These are phyloP conservation scores for Murraya paniculata DNA, from an alignment of 345 rosid genomes.

Conservation along the genomic window DNA sequence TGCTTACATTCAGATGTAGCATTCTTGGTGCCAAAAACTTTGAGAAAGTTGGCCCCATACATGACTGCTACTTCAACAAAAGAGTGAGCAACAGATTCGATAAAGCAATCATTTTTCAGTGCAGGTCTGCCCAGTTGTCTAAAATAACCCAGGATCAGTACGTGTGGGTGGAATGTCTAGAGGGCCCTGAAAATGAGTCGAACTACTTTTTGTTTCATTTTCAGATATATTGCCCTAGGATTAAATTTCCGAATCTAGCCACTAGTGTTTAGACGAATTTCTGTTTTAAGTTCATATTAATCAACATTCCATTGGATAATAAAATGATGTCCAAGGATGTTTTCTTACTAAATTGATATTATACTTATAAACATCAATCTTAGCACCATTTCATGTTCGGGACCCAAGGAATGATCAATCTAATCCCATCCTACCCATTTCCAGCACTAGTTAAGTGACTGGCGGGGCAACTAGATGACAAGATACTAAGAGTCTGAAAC, in stretches of 20 bases:
- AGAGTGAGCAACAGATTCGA: not conserved
- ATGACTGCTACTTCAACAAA: slow-evolving; percentile 3
- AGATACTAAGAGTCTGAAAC: not conserved
- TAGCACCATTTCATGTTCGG: not conserved
- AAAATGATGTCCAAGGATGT: not conserved
- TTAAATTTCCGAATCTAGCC: not conserved
- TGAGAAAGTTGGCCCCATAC: not conserved
- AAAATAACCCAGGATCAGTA: not conserved
- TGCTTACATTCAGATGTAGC: not conserved
- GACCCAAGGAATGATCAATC: not conserved
- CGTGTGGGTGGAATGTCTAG: not conserved
- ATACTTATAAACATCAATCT: not conserved
- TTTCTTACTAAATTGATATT: not conserved
- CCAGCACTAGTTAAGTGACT: not conserved
- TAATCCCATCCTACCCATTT: not conserved
- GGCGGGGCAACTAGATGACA: not conserved
- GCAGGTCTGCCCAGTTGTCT: not conserved
- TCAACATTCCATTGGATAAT: not conserved
- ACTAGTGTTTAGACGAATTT: not conserved
- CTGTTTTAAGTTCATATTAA: not conserved
- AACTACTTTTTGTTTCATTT: not conserved
- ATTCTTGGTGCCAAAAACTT: not conserved
- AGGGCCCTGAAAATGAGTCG: not conserved
- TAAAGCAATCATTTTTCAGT: not conserved
- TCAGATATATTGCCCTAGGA: not conserved